Evolutionary conservation across 2,329 filamentous ascomycete genomes (phyloP).

Genomic region (Coniella lustricola): DNA sequence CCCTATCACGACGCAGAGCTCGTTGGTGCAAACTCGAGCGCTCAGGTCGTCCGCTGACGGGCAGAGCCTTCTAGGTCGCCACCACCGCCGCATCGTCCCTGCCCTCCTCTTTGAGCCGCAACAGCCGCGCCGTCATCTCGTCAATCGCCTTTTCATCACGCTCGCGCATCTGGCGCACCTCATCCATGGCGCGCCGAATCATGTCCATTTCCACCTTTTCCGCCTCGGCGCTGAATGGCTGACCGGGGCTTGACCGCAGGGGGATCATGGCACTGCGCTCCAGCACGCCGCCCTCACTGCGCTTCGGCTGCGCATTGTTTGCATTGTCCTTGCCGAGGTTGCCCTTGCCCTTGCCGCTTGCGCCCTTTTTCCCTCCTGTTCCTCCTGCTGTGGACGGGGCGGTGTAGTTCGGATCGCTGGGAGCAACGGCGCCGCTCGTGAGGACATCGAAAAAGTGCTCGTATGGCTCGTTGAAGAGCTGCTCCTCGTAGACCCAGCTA

Average conservation of each 20-base stretch:
- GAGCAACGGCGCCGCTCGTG: slow-evolving; percentile 60
- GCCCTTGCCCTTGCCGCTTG: slow-evolving; percentile 51
- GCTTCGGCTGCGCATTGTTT: slow-evolving; percentile 27
- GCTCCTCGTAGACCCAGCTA: slow-evolving; percentile 82
- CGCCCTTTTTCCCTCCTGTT: slow-evolving; percentile 39
- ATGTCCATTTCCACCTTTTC: slow-evolving; percentile 57
- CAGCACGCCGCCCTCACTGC: slow-evolving; percentile 45
- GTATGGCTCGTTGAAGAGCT: slow-evolving; percentile 95
- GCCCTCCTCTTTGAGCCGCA: slow-evolving; percentile 52
- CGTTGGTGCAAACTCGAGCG: neutral
- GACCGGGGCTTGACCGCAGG: slow-evolving; percentile 55
- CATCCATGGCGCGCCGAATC: slow-evolving; percentile 55
- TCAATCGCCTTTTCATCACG: slow-evolving; percentile 55
- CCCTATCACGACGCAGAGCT: neutral
- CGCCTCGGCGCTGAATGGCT: slow-evolving; percentile 67
- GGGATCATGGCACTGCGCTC: slow-evolving; percentile 72
- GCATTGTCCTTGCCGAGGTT: slow-evolving; percentile 27
- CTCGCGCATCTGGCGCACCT: slow-evolving; percentile 54
- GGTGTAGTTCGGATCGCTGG: slow-evolving; percentile 18
- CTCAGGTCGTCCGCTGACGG: too few relatives aligned
- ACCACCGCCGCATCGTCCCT: slow-evolving; percentile 23
- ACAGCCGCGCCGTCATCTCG: slow-evolving; percentile 55
- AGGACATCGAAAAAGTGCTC: slow-evolving; percentile 85
- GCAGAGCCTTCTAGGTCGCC: neutral
- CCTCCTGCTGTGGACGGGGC: slow-evolving; percentile 3